Percentiles rank a stretch among this genome's conserved stretches.
These are phyloP conservation scores for Ganoderma resinaceum DNA, from an alignment of 1,284 basidiomycete species.

Conservation along the genomic window DNA sequence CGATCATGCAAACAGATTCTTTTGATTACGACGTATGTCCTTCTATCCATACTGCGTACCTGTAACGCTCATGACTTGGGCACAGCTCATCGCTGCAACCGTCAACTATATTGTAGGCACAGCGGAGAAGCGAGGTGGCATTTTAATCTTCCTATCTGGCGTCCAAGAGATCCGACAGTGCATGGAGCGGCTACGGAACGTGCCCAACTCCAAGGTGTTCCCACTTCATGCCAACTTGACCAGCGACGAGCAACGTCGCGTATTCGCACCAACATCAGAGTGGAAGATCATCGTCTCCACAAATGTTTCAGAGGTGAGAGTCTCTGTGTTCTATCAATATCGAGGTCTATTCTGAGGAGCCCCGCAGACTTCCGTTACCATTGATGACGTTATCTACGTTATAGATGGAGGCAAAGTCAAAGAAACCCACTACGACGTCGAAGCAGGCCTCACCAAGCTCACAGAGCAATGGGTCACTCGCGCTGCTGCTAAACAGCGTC, in stretches of 20 bases:
- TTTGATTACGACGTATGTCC: constrained; percentile 75
- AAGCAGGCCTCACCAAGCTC: constrained; percentile 78
- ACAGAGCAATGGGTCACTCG: constrained; percentile 83
- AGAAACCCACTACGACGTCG: constrained; percentile 85
- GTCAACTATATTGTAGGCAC: constrained; percentile 71
- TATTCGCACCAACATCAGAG: constrained; percentile 71
- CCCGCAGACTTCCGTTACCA: constrained; percentile 89
- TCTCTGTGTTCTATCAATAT: neutral
- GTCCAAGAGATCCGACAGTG: constrained; percentile 89
- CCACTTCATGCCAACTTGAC: constrained; percentile 93
- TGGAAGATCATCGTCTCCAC: constrained; percentile 93
- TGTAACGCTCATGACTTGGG: neutral
- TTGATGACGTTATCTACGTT: constrained; percentile 89
- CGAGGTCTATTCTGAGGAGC: constrained; percentile 11
- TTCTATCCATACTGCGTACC: neutral
- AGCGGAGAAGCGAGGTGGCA: constrained; percentile 61
- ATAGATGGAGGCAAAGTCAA: constrained; percentile 91
- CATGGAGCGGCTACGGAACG: constrained; percentile 67
- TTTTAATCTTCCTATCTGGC: constrained; percentile 91
- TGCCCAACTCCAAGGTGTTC: constrained; percentile 63
- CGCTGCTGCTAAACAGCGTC: constrained; percentile 84
- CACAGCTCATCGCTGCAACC: constrained; percentile 72
- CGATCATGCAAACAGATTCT: constrained; percentile 65
- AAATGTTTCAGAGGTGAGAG: constrained; percentile 82
- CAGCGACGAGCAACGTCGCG: constrained; percentile 82